Base-by-base conservation (phyloP, 169 alveolate genomes). In the Eimeria nieschulzi region DNA sequence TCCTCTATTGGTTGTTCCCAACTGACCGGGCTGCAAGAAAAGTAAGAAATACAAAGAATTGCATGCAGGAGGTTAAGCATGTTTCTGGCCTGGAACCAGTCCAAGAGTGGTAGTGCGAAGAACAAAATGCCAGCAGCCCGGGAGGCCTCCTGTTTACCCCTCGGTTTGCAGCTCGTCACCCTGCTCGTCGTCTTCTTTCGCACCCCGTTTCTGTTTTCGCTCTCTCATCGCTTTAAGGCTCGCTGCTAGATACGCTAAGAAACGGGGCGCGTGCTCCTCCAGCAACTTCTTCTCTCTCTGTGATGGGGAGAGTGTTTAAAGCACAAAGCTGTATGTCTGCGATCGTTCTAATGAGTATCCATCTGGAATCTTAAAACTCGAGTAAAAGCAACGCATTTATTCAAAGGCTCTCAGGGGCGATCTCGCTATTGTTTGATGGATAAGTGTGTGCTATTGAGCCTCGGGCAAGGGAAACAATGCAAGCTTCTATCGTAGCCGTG, bases 241-340 rank as follows among this genome's bases (percentile, higher is more conserved):
- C 63, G 55, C 84, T 56, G 83, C 51, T n/a, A 87, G 92, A 75
- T 79, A 76, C 0, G 92, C 59, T 23, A 87, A 25, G 78, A 87
- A 87, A 59, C 80, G 10, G 76, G 92, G 92, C 12, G 84, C 92
- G 33, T 87, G 92, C 87, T 87, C 88, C 63, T 87, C 92, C 68
- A 87, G 92, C 78, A 87, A 10, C 55, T 63, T 73, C 68, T 73
- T 56, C 80, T 87, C 92, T 25, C 80, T 66, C 92, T 87, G 92
- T 56, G 33, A 15, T 15, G 9, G 26, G 7, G 26, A 66, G 8
- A 53, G 54, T 39, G 59, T 9, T 5, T 83, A 68, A n/a, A 84
- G 56, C 91, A 33, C 72, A 84, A 23, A 70, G 87, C 17, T 79
- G 56, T 13, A 33, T 33, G 46, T 33, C 46, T 33, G 46, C 46